These are phyloP conservation scores for Claviceps sp. DNA, from an alignment of 2,329 filamentous ascomycete species.

Conservation along the genomic window DNA sequence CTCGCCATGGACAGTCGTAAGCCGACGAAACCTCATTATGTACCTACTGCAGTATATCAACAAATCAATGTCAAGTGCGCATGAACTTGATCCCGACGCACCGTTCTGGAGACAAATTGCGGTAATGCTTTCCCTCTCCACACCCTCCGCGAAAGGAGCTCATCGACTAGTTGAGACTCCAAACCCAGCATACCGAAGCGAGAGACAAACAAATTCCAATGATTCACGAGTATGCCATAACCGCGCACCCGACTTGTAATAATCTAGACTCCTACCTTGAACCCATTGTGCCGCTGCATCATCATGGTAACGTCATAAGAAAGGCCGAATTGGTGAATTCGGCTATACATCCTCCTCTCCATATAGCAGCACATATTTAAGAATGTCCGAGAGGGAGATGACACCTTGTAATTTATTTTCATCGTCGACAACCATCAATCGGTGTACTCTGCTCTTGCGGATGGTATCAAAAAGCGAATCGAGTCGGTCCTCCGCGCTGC, in stretches of 20 bases:
- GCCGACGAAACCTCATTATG: not conserved
- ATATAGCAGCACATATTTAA: conserved; percentile 82
- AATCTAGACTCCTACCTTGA: not conserved
- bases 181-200: not conserved
- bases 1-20: not conserved
- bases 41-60: conserved; percentile 1
- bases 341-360: conserved; percentile 45
- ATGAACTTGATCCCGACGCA: not conserved
- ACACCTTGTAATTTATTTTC: conserved; percentile 75
- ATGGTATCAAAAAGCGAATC: conserved; percentile 96
- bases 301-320: not conserved
- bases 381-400: conserved; percentile 87
- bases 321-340: not conserved
- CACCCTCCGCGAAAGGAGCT: not conserved
- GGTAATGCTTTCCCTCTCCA: not conserved
- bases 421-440: conserved; percentile 86
- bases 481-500: conserved; percentile 77
- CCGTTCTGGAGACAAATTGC: not conserved
- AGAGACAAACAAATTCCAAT: not conserved
- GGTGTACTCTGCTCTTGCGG: conserved; percentile 84
- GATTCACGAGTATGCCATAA: not conserved
- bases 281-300: not conserved
- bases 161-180: conserved; percentile 2
- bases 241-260: conserved; percentile 1
- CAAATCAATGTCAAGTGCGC: not conserved